phyloP scores from a whole-genome alignment of 1,284 basidiomycete genomes.

The Cryptococcus wingfieldii region DNA sequence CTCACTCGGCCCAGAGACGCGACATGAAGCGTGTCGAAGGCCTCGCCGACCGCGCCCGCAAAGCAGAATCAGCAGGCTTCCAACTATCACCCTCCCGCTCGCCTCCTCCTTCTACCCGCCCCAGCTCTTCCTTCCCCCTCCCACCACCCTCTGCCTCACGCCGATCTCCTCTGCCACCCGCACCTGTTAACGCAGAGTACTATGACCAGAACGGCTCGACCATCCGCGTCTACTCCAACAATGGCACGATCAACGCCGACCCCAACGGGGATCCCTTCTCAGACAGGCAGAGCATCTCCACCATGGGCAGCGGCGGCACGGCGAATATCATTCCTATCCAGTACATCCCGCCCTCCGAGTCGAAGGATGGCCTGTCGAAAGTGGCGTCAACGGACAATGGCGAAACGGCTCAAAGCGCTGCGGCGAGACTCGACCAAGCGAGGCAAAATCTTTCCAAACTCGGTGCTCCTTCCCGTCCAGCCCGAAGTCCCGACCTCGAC shows the following conservation, averaged over 20 bases:
- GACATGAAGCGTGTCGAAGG: conserved; percentile 44
- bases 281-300: conserved; percentile 40
- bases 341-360: conserved; percentile 39
- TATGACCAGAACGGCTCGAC: conserved; percentile 34
- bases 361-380: conserved; percentile 20
- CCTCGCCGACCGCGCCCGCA: conserved; percentile 42
- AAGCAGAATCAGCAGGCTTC: conserved; percentile 46
- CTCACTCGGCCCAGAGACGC: conserved; percentile 26
- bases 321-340: conserved; percentile 50
- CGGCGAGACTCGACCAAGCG: conserved; percentile 40
- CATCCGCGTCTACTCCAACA: conserved; percentile 33
- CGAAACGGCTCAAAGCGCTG: conserved; percentile 11
- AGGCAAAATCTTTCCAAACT: conserved; percentile 41
- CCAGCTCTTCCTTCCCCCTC: conserved; percentile 10
- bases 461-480: conserved; percentile 39
- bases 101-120: conserved; percentile 24
- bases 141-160: conserved; percentile 8
- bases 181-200: conserved; percentile 35
- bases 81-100: conserved; percentile 37
- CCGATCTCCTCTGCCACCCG: conserved; percentile 29
- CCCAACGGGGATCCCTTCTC: conserved; percentile 43
- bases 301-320: conserved; percentile 23
- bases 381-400: background rate
- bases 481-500: conserved; percentile 47
- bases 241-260: conserved; percentile 39